phyloP scores from a whole-genome alignment of 2,329 filamentous ascomycete genomes.

The Cadophora sp. region DNA sequence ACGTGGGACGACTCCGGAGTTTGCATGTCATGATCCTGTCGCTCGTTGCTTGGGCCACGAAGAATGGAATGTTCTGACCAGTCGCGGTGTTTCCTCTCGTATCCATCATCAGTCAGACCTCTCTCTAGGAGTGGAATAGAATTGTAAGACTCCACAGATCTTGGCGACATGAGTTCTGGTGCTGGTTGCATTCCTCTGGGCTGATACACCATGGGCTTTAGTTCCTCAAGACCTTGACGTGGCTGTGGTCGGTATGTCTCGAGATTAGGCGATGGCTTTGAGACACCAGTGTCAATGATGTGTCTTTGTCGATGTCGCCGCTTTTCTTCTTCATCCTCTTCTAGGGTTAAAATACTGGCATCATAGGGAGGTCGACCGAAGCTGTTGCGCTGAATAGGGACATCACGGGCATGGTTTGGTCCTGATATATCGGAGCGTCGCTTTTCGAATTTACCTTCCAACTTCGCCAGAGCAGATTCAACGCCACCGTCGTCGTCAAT shows the following conservation, averaged over 20 bases:
- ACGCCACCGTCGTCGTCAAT: conserved; percentile 81
- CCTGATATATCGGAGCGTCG: conserved; percentile 45
- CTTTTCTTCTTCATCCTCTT: conserved; percentile 49
- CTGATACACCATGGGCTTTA: conserved; percentile 42
- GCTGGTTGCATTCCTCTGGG: conserved; percentile 35
- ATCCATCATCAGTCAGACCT: conserved; percentile 60
- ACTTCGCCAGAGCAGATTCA: conserved; percentile 88
- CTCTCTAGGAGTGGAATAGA: conserved; percentile 80
- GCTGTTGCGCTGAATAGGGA: conserved; percentile 35
- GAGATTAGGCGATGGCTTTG: conserved; percentile 43
- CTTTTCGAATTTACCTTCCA: conserved; percentile 84
- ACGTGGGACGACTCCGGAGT: conserved; percentile 46
- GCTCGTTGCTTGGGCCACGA: conserved; percentile 54
- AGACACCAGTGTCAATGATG: conserved; percentile 51
- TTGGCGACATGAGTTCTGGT: conserved; percentile 58
- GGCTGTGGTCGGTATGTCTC: conserved; percentile 36
- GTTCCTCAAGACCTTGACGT: conserved; percentile 29
- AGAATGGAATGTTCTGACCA: conserved; percentile 65
- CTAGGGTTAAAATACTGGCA: conserved; percentile 34
- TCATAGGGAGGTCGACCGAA: conserved; percentile 41
- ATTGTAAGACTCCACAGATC: conserved; percentile 76
- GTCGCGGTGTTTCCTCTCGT: conserved; percentile 50
- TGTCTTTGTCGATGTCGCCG: conserved; percentile 55
- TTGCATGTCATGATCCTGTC: conserved; percentile 35
- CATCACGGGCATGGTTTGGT: conserved; percentile 23